Evolutionary conservation across 805 yeast species (phyloP).

Genomic region (Kuraishia floccosa): DNA sequence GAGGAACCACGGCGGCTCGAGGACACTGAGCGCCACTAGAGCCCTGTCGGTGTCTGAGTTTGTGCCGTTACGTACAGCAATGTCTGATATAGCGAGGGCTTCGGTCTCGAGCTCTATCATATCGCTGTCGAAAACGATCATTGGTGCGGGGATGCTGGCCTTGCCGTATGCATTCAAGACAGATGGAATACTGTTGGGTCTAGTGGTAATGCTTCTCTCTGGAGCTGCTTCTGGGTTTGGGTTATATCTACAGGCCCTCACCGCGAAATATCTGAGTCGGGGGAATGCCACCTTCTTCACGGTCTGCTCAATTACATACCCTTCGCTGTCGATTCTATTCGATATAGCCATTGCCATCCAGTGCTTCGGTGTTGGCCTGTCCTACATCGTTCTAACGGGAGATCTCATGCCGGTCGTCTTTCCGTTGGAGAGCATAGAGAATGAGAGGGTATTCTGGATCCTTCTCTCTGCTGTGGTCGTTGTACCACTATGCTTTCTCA

Average conservation of each 20-base stretch:
- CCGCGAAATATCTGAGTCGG: constrained; percentile 40
- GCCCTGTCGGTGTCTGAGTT: too few species aligned
- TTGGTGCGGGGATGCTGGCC: constrained; percentile 74
- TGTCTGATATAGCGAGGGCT: too few species aligned
- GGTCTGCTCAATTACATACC: constrained; percentile 61
- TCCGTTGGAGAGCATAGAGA: constrained; percentile 21
- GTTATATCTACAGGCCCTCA: constrained; percentile 46
- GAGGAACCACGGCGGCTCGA: too few species aligned
- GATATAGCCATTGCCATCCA: constrained; percentile 68
- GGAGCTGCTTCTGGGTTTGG: constrained; percentile 63
- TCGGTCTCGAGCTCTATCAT: constrained; percentile 48
- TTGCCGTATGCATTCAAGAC: constrained; percentile 63
- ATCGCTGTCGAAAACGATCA: constrained; percentile 63
- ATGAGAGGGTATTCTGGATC: constrained; percentile 40
- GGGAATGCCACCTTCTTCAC: constrained; percentile 66
- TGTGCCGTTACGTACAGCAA: too few species aligned
- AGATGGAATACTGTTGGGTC: constrained; percentile 55
- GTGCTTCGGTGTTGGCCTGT: constrained; percentile 69
- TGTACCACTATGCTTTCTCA: constrained; percentile 53
- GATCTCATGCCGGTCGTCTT: constrained; percentile 57
- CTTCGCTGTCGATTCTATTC: constrained; percentile 56
- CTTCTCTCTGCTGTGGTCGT: constrained; percentile 37
- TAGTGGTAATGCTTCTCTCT: constrained; percentile 42
- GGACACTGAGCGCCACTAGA: too few species aligned
- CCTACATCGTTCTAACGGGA: constrained; percentile 65